phyloP scores from a whole-genome alignment of 768 basidiomycete genomes.

The Lentinula sp. region DNA sequence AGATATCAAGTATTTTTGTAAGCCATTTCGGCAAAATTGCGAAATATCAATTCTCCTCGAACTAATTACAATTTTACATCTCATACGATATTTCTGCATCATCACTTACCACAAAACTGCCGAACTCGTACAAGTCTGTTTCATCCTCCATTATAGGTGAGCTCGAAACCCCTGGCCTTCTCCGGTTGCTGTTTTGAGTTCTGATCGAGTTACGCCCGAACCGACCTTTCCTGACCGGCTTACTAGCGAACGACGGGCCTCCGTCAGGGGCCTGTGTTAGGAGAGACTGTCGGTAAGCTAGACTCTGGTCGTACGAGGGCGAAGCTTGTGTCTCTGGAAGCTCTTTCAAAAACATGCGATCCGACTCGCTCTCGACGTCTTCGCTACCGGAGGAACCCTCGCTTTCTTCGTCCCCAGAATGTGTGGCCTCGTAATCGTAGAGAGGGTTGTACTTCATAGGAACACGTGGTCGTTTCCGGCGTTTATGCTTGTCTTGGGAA shows the following conservation, averaged over 20 bases:
- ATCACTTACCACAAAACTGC: conserved; percentile 79
- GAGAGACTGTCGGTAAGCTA: conserved; percentile 65
- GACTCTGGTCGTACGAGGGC: conserved; percentile 67
- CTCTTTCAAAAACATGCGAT: conserved; percentile 60
- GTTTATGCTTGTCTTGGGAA: conserved; percentile 2
- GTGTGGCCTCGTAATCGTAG: conserved; percentile 66
- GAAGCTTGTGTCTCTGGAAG: conserved; percentile 62
- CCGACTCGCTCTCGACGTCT: conserved; percentile 59
- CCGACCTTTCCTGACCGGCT: conserved; percentile 39
- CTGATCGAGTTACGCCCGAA: conserved; percentile 30
- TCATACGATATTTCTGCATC: conserved; percentile 59
- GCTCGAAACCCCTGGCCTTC: conserved; percentile 37
- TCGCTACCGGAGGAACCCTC: conserved; percentile 52
- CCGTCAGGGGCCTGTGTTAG: conserved; percentile 57
- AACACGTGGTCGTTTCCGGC: conserved; percentile 15
- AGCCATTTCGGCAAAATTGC: too few species aligned
- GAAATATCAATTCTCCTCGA: too few species aligned
- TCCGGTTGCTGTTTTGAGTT: conserved; percentile 15
- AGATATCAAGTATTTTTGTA: too few species aligned
- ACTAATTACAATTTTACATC: background rate
- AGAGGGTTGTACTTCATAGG: conserved; percentile 27
- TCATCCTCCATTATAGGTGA: conserved; percentile 52
- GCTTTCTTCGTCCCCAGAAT: conserved; percentile 78
- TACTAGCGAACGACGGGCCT: conserved; percentile 49
- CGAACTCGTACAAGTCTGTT: conserved; percentile 62